These are phyloP conservation scores for Borealophlyctis nickersoniae DNA, from an alignment of 192 early-diverging fungal species.

Conservation along the genomic window DNA sequence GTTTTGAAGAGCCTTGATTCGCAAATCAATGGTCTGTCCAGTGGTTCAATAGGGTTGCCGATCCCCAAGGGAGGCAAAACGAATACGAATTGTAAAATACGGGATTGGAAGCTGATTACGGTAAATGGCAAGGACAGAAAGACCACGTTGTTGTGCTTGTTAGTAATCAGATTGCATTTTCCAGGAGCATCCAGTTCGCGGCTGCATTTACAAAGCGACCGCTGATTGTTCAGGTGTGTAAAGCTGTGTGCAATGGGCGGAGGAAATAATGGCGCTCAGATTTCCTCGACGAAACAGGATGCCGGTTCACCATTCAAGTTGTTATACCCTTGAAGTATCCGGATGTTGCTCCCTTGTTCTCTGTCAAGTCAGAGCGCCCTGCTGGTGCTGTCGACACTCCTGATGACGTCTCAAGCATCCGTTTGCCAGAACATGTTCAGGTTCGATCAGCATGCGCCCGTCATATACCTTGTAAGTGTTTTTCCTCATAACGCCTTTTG, in stretches of 20 bases:
- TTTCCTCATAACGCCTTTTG: background rate
- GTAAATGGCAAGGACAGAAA: background rate
- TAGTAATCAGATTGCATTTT: background rate
- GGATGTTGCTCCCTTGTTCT: background rate
- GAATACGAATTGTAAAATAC: background rate
- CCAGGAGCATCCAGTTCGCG: background rate
- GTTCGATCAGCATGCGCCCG: background rate
- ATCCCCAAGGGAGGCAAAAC: background rate
- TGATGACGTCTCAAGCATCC: background rate
- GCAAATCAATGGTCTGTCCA: too few relatives aligned
- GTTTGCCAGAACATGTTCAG: background rate
- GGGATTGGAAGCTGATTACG: background rate
- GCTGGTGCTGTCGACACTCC: background rate
- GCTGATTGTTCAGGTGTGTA: background rate
- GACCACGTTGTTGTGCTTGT: background rate
- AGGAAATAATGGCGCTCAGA: background rate
- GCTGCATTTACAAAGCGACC: background rate
- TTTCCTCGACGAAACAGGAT: background rate
- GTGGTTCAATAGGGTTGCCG: too few relatives aligned
- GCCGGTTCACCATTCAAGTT: background rate
- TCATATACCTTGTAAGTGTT: background rate
- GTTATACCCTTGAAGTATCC: background rate
- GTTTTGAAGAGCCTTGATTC: background rate
- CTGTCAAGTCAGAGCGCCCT: background rate
- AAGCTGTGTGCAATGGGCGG: background rate